Evolutionary conservation across 495 filamentous ascomycete genomes (phyloP).

Genomic region (Echria macrotheca): DNA sequence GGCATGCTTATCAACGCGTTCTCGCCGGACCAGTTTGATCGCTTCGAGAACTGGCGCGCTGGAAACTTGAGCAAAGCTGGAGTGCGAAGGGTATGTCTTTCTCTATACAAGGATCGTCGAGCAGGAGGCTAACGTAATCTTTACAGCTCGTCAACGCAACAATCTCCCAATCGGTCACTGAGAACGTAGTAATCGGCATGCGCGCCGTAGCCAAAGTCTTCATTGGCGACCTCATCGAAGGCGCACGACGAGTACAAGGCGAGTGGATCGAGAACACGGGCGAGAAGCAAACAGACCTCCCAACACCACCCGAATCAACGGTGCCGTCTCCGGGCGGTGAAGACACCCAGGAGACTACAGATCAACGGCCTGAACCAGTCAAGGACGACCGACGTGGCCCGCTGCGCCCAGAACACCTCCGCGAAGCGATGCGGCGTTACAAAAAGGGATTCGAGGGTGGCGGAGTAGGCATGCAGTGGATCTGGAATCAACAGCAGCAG

Average conservation of each 20-base stretch:
- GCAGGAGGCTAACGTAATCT: slow-evolving; percentile 17
- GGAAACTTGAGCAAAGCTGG: slow-evolving; percentile 51
- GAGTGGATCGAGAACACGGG: slow-evolving; percentile 61
- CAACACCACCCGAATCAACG: slow-evolving; percentile 25
- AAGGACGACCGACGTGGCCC: slow-evolving; percentile 52
- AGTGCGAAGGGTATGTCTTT: slow-evolving; percentile 37
- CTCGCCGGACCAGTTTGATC: slow-evolving; percentile 58
- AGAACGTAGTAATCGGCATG: slow-evolving; percentile 71
- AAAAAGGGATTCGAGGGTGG: slow-evolving; percentile 65
- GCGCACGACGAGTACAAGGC: slow-evolving; percentile 68
- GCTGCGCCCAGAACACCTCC: slow-evolving; percentile 73
- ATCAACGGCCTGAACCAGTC: slow-evolving; percentile 16
- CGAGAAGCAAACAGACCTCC: slow-evolving; percentile 44
- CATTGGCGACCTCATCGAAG: slow-evolving; percentile 76
- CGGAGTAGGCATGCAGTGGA: slow-evolving; percentile 64
- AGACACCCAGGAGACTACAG: neutral
- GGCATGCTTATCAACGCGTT: slow-evolving; percentile 64
- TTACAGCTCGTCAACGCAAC: slow-evolving; percentile 74
- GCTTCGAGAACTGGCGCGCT: slow-evolving; percentile 69
- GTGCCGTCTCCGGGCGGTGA: slow-evolving; percentile 5
- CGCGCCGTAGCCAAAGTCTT: slow-evolving; percentile 80
- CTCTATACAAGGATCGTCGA: neutral
- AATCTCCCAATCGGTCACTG: slow-evolving; percentile 78
- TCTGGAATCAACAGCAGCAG: slow-evolving; percentile 56
- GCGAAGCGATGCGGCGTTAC: slow-evolving; percentile 71